Percentiles rank a stretch among this genome's conserved stretches.
These are phyloP conservation scores for Athelia psychrophila DNA, from an alignment of 1,284 basidiomycete genomes.

Conservation along the genomic window DNA sequence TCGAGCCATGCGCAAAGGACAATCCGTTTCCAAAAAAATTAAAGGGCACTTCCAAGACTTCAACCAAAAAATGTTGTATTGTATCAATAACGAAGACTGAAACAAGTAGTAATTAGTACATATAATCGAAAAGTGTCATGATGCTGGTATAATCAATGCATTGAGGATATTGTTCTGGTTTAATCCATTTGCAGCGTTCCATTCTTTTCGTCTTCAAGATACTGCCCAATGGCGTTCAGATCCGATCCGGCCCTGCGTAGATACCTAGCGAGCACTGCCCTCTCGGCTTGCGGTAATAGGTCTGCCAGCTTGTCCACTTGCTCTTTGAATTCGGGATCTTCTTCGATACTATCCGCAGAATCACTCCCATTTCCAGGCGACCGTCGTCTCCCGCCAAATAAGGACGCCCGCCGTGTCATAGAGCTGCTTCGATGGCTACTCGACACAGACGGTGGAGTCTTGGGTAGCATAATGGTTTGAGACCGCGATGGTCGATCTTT, in stretches of 20 bases:
- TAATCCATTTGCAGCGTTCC: conserved; percentile 49
- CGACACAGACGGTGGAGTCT: conserved; percentile 29
- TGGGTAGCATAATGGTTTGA: conserved; percentile 57
- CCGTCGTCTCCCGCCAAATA: conserved; percentile 29
- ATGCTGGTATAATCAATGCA: not conserved
- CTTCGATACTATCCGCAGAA: conserved; percentile 22
- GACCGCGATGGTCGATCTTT: conserved; percentile 56
- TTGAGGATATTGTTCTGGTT: too few relatives aligned
- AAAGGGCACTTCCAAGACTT: not conserved
- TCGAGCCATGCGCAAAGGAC: conserved; percentile 2
- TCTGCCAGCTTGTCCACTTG: conserved; percentile 74
- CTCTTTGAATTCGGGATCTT: conserved; percentile 50
- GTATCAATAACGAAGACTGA: not conserved
- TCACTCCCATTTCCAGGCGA: conserved; percentile 4
- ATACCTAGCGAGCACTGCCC: conserved; percentile 67
- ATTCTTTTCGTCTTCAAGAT: conserved; percentile 84
- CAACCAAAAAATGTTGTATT: conserved; percentile 1
- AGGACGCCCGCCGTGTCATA: conserved; percentile 48
- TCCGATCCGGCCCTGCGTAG: conserved; percentile 72
- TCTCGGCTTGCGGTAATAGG: conserved; percentile 76
- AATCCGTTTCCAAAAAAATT: conserved; percentile 1
- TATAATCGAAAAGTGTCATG: not conserved
- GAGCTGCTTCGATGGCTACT: conserved; percentile 38
- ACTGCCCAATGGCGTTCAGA: conserved; percentile 82
- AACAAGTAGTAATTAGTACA: conserved; percentile 1